A percentile compares a stretch with the other conserved stretches of the same genome.
phyloP scores from a whole-genome alignment of 1,139 yeast species.

The Saccharomyces pastorianus region DNA sequence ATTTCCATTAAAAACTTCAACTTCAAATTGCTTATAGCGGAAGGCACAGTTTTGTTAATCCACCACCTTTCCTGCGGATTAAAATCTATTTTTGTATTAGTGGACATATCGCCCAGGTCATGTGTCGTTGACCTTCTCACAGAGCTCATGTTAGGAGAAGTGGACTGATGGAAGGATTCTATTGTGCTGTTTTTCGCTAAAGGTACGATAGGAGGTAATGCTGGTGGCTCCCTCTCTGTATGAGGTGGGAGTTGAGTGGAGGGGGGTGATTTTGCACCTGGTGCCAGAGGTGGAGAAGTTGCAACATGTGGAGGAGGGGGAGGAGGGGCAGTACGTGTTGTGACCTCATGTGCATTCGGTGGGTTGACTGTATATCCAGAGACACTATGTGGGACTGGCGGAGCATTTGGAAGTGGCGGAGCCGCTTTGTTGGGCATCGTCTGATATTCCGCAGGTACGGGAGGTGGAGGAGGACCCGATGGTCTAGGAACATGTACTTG shows the following conservation, averaged over 20 bases:
- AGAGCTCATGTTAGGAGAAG: background rate
- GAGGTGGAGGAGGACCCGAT: background rate
- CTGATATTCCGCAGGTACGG: background rate
- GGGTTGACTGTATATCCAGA: too few species aligned
- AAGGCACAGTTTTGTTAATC: conserved; percentile 48
- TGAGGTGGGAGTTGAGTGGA: background rate
- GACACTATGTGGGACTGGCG: conserved; percentile 1
- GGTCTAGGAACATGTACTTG: background rate
- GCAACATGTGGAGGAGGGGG: background rate
- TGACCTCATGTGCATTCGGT: too few species aligned
- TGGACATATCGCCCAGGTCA: conserved; percentile 9
- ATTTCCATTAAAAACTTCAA: conserved; percentile 46
- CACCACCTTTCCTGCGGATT: conserved; percentile 33
- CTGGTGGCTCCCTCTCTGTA: conserved; percentile 6
- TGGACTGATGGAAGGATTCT: background rate
- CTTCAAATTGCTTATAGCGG: conserved; percentile 38
- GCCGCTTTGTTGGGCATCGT: background rate
- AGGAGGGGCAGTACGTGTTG: background rate
- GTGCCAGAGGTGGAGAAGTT: background rate
- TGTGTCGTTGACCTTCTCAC: conserved; percentile 11
- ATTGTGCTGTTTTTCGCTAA: background rate
- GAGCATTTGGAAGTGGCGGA: conserved; percentile 2
- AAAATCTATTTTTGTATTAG: conserved; percentile 23
- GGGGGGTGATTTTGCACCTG: background rate
- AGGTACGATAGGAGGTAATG: conserved; percentile 9